These are phyloP conservation scores for Orbilia oligospora DNA, from an alignment of 2,329 filamentous ascomycete genomes.

Conservation along the genomic window DNA sequence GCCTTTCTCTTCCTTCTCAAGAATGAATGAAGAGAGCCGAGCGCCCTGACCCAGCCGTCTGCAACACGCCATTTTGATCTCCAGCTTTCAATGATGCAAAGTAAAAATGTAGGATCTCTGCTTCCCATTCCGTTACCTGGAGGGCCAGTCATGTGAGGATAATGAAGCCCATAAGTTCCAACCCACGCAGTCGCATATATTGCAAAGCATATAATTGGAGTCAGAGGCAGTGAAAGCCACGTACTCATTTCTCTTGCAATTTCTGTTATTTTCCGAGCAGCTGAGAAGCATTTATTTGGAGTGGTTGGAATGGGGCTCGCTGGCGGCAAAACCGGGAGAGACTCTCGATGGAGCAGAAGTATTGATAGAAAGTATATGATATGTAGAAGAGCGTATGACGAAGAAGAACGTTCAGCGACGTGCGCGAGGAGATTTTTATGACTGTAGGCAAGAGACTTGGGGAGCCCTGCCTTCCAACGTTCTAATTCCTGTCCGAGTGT, in stretches of 20 bases:
- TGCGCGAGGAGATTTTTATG: slow-evolving; percentile 76
- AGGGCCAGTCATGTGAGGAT: slow-evolving; percentile 75
- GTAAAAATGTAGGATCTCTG: slow-evolving; percentile 61
- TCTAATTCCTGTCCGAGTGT: slow-evolving; percentile 72
- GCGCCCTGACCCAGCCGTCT: slow-evolving; percentile 61
- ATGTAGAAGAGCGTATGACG: slow-evolving; percentile 77
- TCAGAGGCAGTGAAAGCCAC: slow-evolving; percentile 76
- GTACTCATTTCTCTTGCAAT: slow-evolving; percentile 75
- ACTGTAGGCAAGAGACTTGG: slow-evolving; percentile 73
- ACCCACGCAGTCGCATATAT: slow-evolving; percentile 78
- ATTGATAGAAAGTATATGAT: slow-evolving; percentile 76
- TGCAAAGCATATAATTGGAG: slow-evolving; percentile 77
- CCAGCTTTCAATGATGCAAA: slow-evolving; percentile 61
- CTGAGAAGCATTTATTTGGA: slow-evolving; percentile 75
- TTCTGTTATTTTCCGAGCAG: slow-evolving; percentile 76
- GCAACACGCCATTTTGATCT: slow-evolving; percentile 63
- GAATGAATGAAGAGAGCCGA: slow-evolving; percentile 61
- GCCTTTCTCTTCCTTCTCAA: slow-evolving; percentile 53
- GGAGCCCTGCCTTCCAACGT: slow-evolving; percentile 72
- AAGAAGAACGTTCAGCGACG: slow-evolving; percentile 75
- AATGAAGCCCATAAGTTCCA: slow-evolving; percentile 77
- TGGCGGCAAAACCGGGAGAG: slow-evolving; percentile 59
- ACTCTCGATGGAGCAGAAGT: slow-evolving; percentile 77
- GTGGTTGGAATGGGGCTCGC: slow-evolving; percentile 67
- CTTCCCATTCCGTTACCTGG: slow-evolving; percentile 62